Conservation (phyloP, 768 basidiomycete genomes). For the Boletus sp. region DNA sequence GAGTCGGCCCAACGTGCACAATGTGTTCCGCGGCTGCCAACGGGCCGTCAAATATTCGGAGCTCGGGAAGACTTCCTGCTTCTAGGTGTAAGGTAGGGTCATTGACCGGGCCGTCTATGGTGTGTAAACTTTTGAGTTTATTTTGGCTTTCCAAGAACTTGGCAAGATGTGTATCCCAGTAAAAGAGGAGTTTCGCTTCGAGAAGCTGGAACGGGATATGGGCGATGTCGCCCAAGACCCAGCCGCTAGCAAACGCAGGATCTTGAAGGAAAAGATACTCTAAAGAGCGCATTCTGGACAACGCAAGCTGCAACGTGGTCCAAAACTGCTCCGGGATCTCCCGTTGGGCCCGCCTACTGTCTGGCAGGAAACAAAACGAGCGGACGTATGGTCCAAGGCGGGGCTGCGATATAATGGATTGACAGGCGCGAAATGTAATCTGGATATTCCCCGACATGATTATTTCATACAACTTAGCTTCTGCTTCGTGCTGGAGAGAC, state of each 20-base stretch:
- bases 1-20: constrained; percentile 30
- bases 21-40: constrained; percentile 42
- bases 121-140: constrained; percentile 39
- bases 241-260: constrained; percentile 36
- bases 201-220: constrained; percentile 44
- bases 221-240: constrained; percentile 42
- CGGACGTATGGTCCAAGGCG: constrained; percentile 42
- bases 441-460: constrained; percentile 38
- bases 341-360: constrained; percentile 24
- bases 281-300: constrained; percentile 44
- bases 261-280: constrained; percentile 44
- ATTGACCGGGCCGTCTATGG: constrained; percentile 22
- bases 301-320: constrained; percentile 39
- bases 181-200: constrained; percentile 46
- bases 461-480: constrained; percentile 43
- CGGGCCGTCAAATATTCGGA: constrained; percentile 46
- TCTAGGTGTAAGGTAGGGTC: constrained; percentile 25
- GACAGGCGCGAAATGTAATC: constrained; percentile 36
- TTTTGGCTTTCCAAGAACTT: constrained; percentile 48
- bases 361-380: constrained; percentile 40
- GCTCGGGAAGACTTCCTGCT: constrained; percentile 36
- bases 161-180: constrained; percentile 46
- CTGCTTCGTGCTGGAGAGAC: constrained; percentile 46
- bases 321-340: constrained; percentile 40
- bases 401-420: constrained; percentile 34